Conservation (phyloP, 2,329 filamentous ascomycete genomes). For the Xylariaceae sp. region DNA sequence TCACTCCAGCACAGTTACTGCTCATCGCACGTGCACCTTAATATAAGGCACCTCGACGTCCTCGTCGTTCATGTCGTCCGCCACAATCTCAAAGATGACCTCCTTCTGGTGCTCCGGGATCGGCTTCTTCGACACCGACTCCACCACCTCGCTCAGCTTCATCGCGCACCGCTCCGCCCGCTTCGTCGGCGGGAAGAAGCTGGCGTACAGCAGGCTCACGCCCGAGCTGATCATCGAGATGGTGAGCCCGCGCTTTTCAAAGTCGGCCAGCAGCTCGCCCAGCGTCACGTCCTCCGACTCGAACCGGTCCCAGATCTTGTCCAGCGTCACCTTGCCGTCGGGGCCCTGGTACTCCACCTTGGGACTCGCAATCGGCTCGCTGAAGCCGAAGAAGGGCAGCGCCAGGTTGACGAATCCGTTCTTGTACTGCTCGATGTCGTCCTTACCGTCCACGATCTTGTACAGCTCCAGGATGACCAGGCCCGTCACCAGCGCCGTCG, state of each 20-base stretch:
- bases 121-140: constrained; percentile 84
- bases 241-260: constrained; percentile 72
- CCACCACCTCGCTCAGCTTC: constrained; percentile 84
- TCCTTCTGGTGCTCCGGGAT: constrained; percentile 90
- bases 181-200: constrained; percentile 76
- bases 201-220: constrained; percentile 88
- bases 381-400: constrained; percentile 96
- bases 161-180: constrained; percentile 75
- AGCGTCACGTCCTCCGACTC: constrained; percentile 84
- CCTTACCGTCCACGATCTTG: constrained; percentile 95
- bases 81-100: constrained; percentile 93
- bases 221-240: constrained; percentile 97
- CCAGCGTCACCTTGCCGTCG: constrained; percentile 73
- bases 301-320: constrained; percentile 98
- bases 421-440: constrained; percentile 97
- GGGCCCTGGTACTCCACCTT: constrained; percentile 86
- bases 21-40: constrained; percentile 66
- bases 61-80: constrained; percentile 80
- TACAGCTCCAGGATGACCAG: constrained; percentile 88
- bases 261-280: constrained; percentile 74
- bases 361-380: constrained; percentile 88
- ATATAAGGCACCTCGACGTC: constrained; percentile 97
- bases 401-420: constrained; percentile 97
- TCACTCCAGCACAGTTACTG: not conserved
- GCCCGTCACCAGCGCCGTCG: constrained; percentile 90